Base-by-base conservation (phyloP, 768 basidiomycete genomes). In the Tylopilus plumbeoviolaceoides region DNA sequence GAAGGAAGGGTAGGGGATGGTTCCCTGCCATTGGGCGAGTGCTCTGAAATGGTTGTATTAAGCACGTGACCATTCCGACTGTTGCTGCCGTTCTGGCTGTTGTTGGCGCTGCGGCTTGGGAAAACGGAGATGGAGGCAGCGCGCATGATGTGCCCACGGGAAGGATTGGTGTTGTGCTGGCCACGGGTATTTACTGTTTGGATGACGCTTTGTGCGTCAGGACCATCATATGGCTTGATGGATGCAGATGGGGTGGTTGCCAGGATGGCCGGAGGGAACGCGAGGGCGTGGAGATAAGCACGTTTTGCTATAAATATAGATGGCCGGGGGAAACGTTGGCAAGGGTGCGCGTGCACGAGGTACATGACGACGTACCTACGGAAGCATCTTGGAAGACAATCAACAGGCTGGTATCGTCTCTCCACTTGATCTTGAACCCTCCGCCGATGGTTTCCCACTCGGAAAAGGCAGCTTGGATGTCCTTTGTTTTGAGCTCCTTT, bases 401-500 rank as follows among this genome's bases (percentile, higher is more conserved):
- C 62, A 95, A 75, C 38, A 95, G 88, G 66, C 90, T 95, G 35
- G 91, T 93, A 72, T 99, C 97, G 71, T 99, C 95, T 62, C 84
- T 81, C 97, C 97, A 99, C 70, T 99, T 99, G 69, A 99, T 95
- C 79, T 95, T 93, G 77, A 95, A 97, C 21, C 97, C 97, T 27
- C 95, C 97, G 51, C 77, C 82, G 48, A 85, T 75, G 54, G 73
- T 78, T 63, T 97, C 93, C 81, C 88, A 98, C 42, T 94, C 92
- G 46, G 85, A 76, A 70, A 98, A 97, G 42, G 92, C 89, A 40
- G 78, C 67, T 67, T 98, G 94, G 45, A 99, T 90, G 72, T 99
- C 97, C 70, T 92, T 87, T 47, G 97, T 99, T 77, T 98, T 99
- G 64, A 99, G 83, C 74, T 94, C 89, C 67, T 94, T 89, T 10